Evolutionary conservation across 2,329 filamentous ascomycete genomes (phyloP).

Genomic region (Parascedosporium putredinis): DNA sequence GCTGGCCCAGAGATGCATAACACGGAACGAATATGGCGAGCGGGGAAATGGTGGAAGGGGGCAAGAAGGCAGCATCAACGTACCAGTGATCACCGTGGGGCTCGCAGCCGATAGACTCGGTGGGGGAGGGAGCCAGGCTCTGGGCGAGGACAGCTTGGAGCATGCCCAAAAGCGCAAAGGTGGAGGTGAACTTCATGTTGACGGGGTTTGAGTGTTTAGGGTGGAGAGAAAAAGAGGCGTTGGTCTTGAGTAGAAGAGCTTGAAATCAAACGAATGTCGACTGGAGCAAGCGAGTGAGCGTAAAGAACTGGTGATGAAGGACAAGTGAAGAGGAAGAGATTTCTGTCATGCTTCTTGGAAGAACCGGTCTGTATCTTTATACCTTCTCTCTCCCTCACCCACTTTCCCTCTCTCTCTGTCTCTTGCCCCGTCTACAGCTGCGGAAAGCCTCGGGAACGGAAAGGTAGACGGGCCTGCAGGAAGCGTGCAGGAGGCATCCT

Average conservation of each 20-base stretch:
- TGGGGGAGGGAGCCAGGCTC: constrained; percentile 17
- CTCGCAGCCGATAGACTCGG: constrained; percentile 21
- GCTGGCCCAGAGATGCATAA: background rate
- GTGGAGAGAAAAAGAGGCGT: background rate
- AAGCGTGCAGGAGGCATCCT: background rate
- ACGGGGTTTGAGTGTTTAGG: background rate
- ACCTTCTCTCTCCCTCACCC: background rate
- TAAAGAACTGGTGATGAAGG: background rate
- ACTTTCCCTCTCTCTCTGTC: too few relatives aligned
- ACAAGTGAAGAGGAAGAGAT: background rate
- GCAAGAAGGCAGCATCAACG: too few relatives aligned
- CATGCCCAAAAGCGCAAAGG: constrained; percentile 9
- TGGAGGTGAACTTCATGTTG: constrained; percentile 7
- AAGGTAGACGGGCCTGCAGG: background rate
- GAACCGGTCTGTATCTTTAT: constrained; percentile 1
- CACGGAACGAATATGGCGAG: too few relatives aligned
- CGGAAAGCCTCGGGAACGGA: background rate
- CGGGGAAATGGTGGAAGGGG: too few relatives aligned
- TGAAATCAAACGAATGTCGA: constrained; percentile 3
- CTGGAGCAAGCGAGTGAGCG: background rate
- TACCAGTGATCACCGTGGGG: constrained; percentile 28
- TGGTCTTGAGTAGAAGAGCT: background rate
- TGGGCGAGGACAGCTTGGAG: constrained; percentile 10
- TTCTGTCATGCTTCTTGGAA: background rate
- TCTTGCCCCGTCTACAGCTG: too few relatives aligned